Evolutionary conservation across 2,329 filamentous ascomycete genomes (phyloP).

Genomic region (Paraphaeosphaeria minitans): DNA sequence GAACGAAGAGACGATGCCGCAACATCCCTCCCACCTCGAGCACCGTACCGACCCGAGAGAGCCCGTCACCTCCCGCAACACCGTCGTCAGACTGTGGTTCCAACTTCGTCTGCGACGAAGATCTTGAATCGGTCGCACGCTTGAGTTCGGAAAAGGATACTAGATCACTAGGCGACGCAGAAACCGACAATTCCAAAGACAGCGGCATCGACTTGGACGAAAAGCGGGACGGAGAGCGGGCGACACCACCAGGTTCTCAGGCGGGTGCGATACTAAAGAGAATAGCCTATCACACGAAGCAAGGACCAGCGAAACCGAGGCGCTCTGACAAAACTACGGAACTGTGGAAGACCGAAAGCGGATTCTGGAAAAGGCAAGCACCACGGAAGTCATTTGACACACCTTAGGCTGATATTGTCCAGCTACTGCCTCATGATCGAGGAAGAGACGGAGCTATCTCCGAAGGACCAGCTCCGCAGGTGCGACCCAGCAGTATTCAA

Average conservation of each 20-base stretch:
- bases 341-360: slow-evolving; percentile 14
- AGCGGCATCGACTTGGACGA: background rate
- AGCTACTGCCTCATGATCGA: slow-evolving; percentile 19
- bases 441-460: slow-evolving; percentile 16
- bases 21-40: background rate
- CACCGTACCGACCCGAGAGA: background rate
- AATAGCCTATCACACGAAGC: slow-evolving; percentile 11
- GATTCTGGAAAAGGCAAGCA: slow-evolving; percentile 14
- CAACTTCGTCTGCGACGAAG: slow-evolving; percentile 4
- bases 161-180: background rate
- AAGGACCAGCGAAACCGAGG: slow-evolving; percentile 13
- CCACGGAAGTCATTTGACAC: background rate
- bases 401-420: background rate
- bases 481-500: slow-evolving; percentile 19
- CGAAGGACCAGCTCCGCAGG: slow-evolving; percentile 16
- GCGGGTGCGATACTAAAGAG: slow-evolving; percentile 12
- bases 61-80: background rate
- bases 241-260: slow-evolving; percentile 10
- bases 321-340: slow-evolving; percentile 9
- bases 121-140: slow-evolving; percentile 2
- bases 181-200: background rate
- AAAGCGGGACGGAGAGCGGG: slow-evolving; percentile 8
- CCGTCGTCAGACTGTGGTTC: background rate
- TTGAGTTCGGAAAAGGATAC: background rate
- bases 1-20: background rate